Conservation (phyloP, 129 eudicot genomes). For the Glebionis coronaria region DNA sequence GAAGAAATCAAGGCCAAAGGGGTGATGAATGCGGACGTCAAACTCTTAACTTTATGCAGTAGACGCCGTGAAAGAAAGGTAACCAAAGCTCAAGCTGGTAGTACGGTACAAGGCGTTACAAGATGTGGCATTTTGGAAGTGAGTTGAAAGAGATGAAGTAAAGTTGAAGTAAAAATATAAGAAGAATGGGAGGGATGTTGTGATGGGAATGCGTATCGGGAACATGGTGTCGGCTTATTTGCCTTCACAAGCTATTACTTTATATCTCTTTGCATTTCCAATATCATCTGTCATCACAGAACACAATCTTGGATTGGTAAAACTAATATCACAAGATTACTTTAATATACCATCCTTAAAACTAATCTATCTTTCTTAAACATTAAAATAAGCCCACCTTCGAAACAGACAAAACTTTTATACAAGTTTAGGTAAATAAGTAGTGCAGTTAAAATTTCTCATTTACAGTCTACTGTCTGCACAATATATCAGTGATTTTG, state of each 20-base stretch:
- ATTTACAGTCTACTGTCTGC: not conserved
- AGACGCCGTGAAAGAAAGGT: conserved; percentile 26
- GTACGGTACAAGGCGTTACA: conserved; percentile 5
- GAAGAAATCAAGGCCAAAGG: conserved; percentile 23
- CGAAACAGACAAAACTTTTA: too few relatives aligned
- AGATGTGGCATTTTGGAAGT: conserved; percentile 18
- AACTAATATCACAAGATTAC: conserved; percentile 8
- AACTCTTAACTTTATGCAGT: conserved; percentile 7
- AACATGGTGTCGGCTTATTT: conserved; percentile 50
- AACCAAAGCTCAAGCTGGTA: conserved; percentile 13
- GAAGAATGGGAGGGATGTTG: conserved; percentile 32
- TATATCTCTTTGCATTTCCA: conserved; percentile 26
- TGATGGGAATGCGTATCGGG: conserved; percentile 39
- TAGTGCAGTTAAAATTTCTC: not conserved
- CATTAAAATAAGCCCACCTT: too few relatives aligned
- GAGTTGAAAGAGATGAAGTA: conserved; percentile 25
- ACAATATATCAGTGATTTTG: not conserved
- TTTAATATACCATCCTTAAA: too few relatives aligned
- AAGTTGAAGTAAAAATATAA: conserved; percentile 24
- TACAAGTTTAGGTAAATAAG: not conserved
- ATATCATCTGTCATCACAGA: not conserved
- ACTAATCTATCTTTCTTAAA: too few relatives aligned
- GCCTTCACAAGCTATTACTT: conserved; percentile 33
- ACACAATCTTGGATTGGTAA: conserved; percentile 22
- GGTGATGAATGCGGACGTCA: conserved; percentile 29